A percentile compares a stretch with the other conserved stretches of the same genome.
phyloP scores from a whole-genome alignment of 2,329 filamentous ascomycete genomes.

The Stemphylium beticola region DNA sequence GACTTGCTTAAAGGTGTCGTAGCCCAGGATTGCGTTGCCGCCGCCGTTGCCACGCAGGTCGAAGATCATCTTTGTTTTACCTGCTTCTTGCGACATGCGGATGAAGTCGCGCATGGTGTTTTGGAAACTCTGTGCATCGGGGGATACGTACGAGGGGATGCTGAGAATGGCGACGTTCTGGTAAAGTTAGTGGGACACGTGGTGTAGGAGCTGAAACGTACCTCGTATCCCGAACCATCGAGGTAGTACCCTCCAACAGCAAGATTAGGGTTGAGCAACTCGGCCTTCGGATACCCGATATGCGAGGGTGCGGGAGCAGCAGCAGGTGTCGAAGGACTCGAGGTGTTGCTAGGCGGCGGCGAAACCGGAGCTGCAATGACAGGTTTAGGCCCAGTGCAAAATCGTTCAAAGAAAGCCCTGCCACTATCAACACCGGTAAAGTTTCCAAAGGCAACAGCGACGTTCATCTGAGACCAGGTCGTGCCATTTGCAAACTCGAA shows the following conservation, averaged over 20 bases:
- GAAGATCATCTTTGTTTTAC: conserved; percentile 68
- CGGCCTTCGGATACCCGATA: conserved; percentile 49
- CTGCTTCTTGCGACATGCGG: conserved; percentile 51
- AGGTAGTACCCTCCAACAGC: conserved; percentile 56
- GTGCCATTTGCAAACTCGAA: conserved; percentile 49
- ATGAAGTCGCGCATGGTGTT: conserved; percentile 55
- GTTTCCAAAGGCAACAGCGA: conserved; percentile 39
- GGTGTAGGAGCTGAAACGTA: conserved; percentile 31
- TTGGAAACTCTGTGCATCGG: conserved; percentile 46
- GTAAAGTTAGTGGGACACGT: conserved; percentile 46
- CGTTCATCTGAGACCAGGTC: conserved; percentile 34
- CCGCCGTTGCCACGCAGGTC: conserved; percentile 68
- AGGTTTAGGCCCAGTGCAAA: conserved; percentile 41
- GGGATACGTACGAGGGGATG: conserved; percentile 50
- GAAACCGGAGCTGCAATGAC: conserved; percentile 17
- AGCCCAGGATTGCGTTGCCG: conserved; percentile 54
- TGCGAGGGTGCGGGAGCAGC: conserved; percentile 36
- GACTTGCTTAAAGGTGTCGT: conserved; percentile 60
- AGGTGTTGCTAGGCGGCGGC: conserved; percentile 19
- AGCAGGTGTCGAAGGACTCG: conserved; percentile 18
- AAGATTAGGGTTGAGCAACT: conserved; percentile 43
- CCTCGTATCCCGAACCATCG: conserved; percentile 45
- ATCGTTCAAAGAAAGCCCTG: conserved; percentile 49
- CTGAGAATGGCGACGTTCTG: conserved; percentile 56
- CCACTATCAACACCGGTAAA: conserved; percentile 50